Evolutionary conservation across 2,329 filamentous ascomycete species (phyloP).

Genomic region (Didymellaceae sp.): DNA sequence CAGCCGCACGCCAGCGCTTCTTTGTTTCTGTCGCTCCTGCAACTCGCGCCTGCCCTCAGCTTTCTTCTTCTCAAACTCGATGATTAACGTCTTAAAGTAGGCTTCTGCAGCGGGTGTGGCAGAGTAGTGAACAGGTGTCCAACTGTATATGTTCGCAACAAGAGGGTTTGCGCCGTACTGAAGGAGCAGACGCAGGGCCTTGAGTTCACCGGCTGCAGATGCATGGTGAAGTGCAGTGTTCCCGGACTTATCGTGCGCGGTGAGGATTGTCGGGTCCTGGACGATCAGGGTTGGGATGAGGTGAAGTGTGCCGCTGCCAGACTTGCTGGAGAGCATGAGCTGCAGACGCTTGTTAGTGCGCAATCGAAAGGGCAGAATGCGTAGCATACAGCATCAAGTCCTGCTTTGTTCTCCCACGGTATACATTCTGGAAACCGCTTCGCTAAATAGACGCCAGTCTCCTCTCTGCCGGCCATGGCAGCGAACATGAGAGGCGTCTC

Average conservation of each 20-base stretch:
- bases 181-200: slow-evolving; percentile 77
- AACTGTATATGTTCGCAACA: slow-evolving; percentile 75
- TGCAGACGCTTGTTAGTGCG: slow-evolving; percentile 18
- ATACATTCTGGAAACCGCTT: slow-evolving; percentile 69
- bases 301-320: slow-evolving; percentile 52
- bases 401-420: slow-evolving; percentile 68
- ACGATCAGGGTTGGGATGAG: slow-evolving; percentile 49
- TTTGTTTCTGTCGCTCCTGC: slow-evolving; percentile 39
- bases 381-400: slow-evolving; percentile 69
- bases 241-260: slow-evolving; percentile 68
- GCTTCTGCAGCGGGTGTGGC: slow-evolving; percentile 83
- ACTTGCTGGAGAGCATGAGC: slow-evolving; percentile 50
- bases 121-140: slow-evolving; percentile 84
- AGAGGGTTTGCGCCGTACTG: slow-evolving; percentile 79
- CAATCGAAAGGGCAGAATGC: background rate
- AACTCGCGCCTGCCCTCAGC: slow-evolving; percentile 49
- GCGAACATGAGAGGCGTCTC: slow-evolving; percentile 86
- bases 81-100: slow-evolving; percentile 78
- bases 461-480: slow-evolving; percentile 70
- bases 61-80: slow-evolving; percentile 71
- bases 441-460: slow-evolving; percentile 75
- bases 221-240: slow-evolving; percentile 90
- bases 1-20: slow-evolving; percentile 44
- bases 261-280: slow-evolving; percentile 37
- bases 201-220: slow-evolving; percentile 78